Conservation (phyloP, 441 rosid species). For the Arabidopsis hybrid region DNA sequence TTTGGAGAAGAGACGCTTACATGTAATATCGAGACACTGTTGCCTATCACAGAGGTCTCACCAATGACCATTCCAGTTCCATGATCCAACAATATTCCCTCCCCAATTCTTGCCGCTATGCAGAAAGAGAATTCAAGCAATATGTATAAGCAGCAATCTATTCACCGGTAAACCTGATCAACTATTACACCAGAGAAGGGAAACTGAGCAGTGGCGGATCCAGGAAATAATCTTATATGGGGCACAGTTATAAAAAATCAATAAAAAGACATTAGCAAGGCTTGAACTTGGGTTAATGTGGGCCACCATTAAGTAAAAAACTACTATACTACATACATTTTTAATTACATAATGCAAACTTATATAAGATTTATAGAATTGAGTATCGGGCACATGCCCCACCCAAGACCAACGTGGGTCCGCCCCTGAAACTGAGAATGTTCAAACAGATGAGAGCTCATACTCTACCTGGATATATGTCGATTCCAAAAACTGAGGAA, state of each 20-base stretch:
- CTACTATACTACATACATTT: too few relatives aligned
- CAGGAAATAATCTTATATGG: too few relatives aligned
- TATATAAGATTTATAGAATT: too few relatives aligned
- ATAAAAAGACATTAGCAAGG: too few relatives aligned
- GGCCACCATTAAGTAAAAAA: too few relatives aligned
- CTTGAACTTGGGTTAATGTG: too few relatives aligned
- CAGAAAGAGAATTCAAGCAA: conserved; percentile 21
- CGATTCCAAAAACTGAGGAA: conserved; percentile 83
- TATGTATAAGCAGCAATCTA: not conserved
- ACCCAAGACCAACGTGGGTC: too few relatives aligned
- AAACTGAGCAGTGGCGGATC: not conserved
- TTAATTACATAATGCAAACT: too few relatives aligned
- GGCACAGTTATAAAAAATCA: too few relatives aligned
- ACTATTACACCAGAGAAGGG: conserved; percentile 3
- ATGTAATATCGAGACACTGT: conserved; percentile 86
- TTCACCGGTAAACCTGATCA: conserved; percentile 2
- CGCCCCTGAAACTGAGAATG: not conserved
- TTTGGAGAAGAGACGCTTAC: conserved; percentile 51
- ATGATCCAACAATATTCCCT: conserved; percentile 86
- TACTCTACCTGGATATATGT: conserved; percentile 91
- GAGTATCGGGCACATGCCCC: too few relatives aligned
- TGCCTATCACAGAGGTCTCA: conserved; percentile 86
- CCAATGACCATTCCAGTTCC: conserved; percentile 91
- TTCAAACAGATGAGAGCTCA: conserved; percentile 14
- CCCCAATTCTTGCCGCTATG: conserved; percentile 85